Conservation (phyloP, 495 filamentous ascomycete species). For the Bathelium albidoporum region DNA sequence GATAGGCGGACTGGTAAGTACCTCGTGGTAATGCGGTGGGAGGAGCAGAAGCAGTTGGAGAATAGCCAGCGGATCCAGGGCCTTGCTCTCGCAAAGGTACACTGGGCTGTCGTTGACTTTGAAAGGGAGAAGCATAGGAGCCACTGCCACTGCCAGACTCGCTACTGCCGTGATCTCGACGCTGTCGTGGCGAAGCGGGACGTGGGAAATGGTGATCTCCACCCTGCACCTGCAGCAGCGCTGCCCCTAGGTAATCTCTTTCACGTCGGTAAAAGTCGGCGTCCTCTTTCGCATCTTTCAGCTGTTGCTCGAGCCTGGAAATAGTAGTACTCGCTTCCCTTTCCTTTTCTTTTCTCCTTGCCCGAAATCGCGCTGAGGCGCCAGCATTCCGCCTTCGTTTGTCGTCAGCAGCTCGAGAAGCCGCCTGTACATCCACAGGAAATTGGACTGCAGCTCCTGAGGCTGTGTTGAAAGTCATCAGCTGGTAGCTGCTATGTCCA, state of each 20-base stretch:
- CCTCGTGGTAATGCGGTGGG: not conserved
- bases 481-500: constrained; percentile 29
- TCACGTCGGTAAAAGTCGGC: constrained; percentile 33
- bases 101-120: not conserved
- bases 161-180: not conserved
- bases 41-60: not conserved
- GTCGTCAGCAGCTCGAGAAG: constrained; percentile 32
- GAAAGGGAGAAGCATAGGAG: constrained; percentile 2
- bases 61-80: not conserved
- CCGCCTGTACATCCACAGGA: constrained; percentile 34
- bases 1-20: not conserved
- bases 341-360: constrained; percentile 83
- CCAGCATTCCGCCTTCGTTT: constrained; percentile 66
- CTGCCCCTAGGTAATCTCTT: constrained; percentile 27
- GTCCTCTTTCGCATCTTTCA: constrained; percentile 31
- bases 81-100: not conserved
- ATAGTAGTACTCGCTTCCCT: constrained; percentile 58
- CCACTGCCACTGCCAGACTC: not conserved
- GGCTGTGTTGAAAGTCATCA: constrained; percentile 31
- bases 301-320: constrained; percentile 51
- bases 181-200: constrained; percentile 23
- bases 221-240: constrained; percentile 22
- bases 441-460: constrained; percentile 30
- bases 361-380: constrained; percentile 80
- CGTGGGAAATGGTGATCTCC: constrained; percentile 29